A percentile compares a stretch with the other conserved stretches of the same genome.
phyloP scores from a whole-genome alignment of 2,329 filamentous ascomycete genomes.

The Tolypocladium amazonense region DNA sequence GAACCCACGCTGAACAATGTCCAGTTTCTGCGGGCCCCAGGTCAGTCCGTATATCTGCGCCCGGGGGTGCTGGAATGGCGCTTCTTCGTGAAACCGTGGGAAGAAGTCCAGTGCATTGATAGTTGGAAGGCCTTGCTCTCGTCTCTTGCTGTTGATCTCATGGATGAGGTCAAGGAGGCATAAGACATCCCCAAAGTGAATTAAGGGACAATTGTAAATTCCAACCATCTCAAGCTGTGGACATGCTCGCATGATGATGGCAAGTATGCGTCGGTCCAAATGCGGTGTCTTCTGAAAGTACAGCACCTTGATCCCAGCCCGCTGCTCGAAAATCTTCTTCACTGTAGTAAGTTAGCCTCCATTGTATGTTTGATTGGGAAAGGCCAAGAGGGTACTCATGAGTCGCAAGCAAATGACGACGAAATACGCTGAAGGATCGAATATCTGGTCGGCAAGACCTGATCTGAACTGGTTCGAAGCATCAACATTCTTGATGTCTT shows the following conservation, averaged over 20 bases:
- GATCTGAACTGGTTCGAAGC: conserved; percentile 8
- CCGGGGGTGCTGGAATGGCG: conserved; percentile 5
- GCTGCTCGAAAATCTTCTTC: conserved; percentile 8
- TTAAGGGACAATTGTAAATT: conserved; percentile 24
- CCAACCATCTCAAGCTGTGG: conserved; percentile 21
- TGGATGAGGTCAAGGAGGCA: conserved; percentile 23
- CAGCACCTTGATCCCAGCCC: conserved; percentile 11
- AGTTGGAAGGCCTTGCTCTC: background rate
- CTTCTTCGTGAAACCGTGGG: conserved; percentile 19
- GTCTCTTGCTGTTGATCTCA: conserved; percentile 20
- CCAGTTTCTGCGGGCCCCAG: conserved; percentile 11
- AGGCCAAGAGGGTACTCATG: conserved; percentile 12
- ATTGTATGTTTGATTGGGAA: no score
- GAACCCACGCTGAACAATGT: conserved; percentile 21
- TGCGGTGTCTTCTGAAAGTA: conserved; percentile 18
- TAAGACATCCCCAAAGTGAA: conserved; percentile 24
- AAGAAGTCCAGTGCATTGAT: conserved; percentile 22
- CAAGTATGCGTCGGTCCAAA: conserved; percentile 21
- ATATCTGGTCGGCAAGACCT: background rate
- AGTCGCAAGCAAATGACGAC: conserved; percentile 2
- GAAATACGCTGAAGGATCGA: conserved; percentile 6
- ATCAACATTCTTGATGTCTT: conserved; percentile 4
- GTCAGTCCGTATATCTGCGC: conserved; percentile 18
- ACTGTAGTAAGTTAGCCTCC: conserved; percentile 14
- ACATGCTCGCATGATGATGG: conserved; percentile 22